A percentile compares a stretch with the other conserved stretches of the same genome.
These are phyloP conservation scores for Parathielavia hyrcaniae DNA, from an alignment of 495 filamentous ascomycete species.

Conservation along the genomic window DNA sequence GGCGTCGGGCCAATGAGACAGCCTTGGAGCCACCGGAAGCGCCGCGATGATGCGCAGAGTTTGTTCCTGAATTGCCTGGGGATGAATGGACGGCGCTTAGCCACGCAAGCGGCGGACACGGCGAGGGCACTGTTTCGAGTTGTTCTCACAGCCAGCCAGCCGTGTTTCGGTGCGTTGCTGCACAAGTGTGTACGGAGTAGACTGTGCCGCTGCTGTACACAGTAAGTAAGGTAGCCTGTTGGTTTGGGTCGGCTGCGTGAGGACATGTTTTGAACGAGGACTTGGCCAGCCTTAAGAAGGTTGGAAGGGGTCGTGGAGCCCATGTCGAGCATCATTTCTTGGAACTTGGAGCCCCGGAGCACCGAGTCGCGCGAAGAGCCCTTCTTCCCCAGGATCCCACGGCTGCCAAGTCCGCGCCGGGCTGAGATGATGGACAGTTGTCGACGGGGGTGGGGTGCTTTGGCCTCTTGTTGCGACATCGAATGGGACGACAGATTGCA, in stretches of 20 bases:
- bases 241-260: too few species aligned
- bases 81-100: conserved; percentile 36
- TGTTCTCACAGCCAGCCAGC: conserved; percentile 6
- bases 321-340: conserved; percentile 22
- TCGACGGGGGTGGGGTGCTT: too few species aligned
- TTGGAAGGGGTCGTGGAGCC: background rate
- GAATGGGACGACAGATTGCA: conserved; percentile 10
- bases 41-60: conserved; percentile 30
- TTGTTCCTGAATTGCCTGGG: conserved; percentile 5
- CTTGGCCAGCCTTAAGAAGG: conserved; percentile 1
- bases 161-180: conserved; percentile 1
- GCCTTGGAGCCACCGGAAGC: conserved; percentile 27
- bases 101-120: conserved; percentile 23
- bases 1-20: conserved; percentile 29
- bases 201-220: conserved; percentile 12
- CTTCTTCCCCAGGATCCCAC: background rate
- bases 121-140: conserved; percentile 25
- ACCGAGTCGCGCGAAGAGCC: background rate
- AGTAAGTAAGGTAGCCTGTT: background rate
- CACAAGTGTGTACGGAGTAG: background rate
- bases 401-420: conserved; percentile 10
- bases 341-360: background rate
- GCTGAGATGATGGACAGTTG: conserved; percentile 5
- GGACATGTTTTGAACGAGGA: background rate
- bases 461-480: conserved; percentile 7